These are phyloP conservation scores for Moniliophthora roreri DNA, from an alignment of 1,284 basidiomycete species.

Conservation along the genomic window DNA sequence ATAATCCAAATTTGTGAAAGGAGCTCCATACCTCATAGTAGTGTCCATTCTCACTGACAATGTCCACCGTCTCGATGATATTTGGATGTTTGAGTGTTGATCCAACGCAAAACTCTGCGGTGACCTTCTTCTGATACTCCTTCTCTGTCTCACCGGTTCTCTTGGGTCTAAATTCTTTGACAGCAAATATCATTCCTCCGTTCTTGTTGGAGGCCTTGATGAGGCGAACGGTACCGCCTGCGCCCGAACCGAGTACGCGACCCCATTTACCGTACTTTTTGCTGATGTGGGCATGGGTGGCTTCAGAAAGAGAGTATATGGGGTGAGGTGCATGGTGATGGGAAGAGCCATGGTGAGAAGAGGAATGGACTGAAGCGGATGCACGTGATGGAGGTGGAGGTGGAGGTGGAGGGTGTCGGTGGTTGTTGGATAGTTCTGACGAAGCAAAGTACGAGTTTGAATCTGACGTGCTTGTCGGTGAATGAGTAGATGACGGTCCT, in stretches of 20 bases:
- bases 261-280: slow-evolving; percentile 99
- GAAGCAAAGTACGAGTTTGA: slow-evolving; percentile 16
- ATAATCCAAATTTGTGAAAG: slow-evolving; percentile 3
- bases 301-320: slow-evolving; percentile 67
- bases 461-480: slow-evolving; percentile 12
- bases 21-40: slow-evolving; percentile 86
- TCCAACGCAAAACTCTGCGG: slow-evolving; percentile 97
- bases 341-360: slow-evolving; percentile 11
- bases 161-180: slow-evolving; percentile 96
- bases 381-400: slow-evolving; percentile 5
- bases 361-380: slow-evolving; percentile 6
- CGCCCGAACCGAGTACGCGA: slow-evolving; percentile 91
- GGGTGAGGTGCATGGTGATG: slow-evolving; percentile 30
- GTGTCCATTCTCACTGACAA: slow-evolving; percentile 96
- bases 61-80: slow-evolving; percentile 98
- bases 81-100: slow-evolving; percentile 94
- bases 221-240: slow-evolving; percentile 95
- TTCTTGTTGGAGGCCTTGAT: slow-evolving; percentile 86
- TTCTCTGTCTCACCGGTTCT: slow-evolving; percentile 87
- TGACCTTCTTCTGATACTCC: slow-evolving; percentile 99
- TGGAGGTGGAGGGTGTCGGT: slow-evolving; percentile 5
- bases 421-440: slow-evolving; percentile 12
- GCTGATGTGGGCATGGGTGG: slow-evolving; percentile 87
- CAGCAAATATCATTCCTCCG: slow-evolving; percentile 86
- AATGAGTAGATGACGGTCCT: slow-evolving; percentile 24